Conservation (phyloP, 2,329 filamentous ascomycete species). For the Aaosphaeria pasadenensis region DNA sequence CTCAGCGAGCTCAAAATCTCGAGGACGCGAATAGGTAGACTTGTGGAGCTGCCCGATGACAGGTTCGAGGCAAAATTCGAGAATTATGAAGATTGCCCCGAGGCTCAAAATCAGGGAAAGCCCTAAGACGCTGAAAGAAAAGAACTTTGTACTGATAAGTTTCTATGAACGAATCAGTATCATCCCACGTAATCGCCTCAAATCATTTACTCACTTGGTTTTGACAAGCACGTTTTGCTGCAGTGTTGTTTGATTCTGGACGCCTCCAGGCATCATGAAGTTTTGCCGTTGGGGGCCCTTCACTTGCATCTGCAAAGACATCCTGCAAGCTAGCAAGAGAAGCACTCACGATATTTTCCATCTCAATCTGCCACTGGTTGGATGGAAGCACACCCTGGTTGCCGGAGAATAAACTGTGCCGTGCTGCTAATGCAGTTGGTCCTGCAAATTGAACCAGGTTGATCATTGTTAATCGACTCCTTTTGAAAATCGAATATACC, state of each 20-base stretch:
- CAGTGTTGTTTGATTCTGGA: background rate
- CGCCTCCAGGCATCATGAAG: background rate
- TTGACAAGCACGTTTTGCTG: conserved; percentile 3
- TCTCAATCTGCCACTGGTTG: conserved; percentile 17
- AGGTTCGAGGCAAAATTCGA: conserved; percentile 2
- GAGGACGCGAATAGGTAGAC: too few species aligned
- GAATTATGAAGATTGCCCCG: conserved; percentile 3
- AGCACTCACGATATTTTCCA: conserved; percentile 6
- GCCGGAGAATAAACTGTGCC: conserved; percentile 3
- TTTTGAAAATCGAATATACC: too few species aligned
- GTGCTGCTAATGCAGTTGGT: conserved; percentile 1
- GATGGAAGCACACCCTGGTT: conserved; percentile 7
- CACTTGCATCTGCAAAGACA: conserved; percentile 1
- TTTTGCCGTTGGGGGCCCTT: conserved; percentile 1
- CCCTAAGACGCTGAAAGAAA: conserved; percentile 11
- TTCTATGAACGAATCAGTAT: conserved; percentile 1
- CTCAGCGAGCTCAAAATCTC: too few species aligned
- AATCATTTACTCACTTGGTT: conserved; percentile 1
- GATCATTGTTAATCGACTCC: too few species aligned
- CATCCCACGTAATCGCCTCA: background rate
- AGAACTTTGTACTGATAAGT: conserved; percentile 6
- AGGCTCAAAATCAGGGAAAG: conserved; percentile 6
- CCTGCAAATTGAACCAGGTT: conserved; percentile 1
- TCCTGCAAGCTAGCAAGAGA: conserved; percentile 10
- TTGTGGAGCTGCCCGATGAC: background rate